Base-by-base conservation (phyloP, 352 stramenopile genomes). In the Pythium brachiatum region DNA sequence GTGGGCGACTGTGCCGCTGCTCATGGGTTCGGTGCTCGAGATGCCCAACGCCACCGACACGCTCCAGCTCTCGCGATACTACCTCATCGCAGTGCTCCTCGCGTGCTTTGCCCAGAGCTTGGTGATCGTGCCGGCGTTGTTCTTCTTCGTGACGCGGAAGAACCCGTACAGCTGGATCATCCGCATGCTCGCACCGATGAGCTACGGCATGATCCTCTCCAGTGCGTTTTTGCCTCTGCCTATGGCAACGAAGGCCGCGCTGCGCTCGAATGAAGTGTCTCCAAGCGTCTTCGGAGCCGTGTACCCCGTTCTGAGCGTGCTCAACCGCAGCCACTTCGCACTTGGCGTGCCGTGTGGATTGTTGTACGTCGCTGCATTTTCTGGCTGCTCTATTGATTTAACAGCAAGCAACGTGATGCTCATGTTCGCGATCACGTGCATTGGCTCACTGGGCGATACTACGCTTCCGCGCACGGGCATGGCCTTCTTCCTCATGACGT, bases 401-500 rank as follows among this genome's bases (percentile, higher is more conserved):
- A 62, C 66, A 20, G 57, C 59, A 0, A 38, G 53, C 39, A 73
- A 81, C 16, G 65, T 74, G 5, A 55, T 83, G 8, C 61, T 79
- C 25, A 69, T 93, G 25, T 79, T 84, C 36, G 65, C 62, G n/a
- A 56, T 89, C 44, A 74, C 68, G 34, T 38, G 79, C 25, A 44
- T 91, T 13, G 69, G 60, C 13, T 76, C 73, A 39, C 52, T 88
- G 8, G 83, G 81, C 51, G 76, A 86, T 25, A 83, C 77, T 0
- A 65, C 69, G 27, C 59, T 93, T 29, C 41, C 78, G 11, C 56
- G 58, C 38, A 68, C 70, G 9, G 58, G 68, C 9, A 69, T 90
- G 39, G 74, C 84, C 18, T 82, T 77, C 54, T 86, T 90, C 50
- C 51, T 89, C 38, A 88, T 76, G 18, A 66, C 75, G 18, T 90